Evolutionary conservation across 208 protist genomes (phyloP), one percentile per base, ranked within the genome.

Genomic region (Perkinsela sp.): DNA sequence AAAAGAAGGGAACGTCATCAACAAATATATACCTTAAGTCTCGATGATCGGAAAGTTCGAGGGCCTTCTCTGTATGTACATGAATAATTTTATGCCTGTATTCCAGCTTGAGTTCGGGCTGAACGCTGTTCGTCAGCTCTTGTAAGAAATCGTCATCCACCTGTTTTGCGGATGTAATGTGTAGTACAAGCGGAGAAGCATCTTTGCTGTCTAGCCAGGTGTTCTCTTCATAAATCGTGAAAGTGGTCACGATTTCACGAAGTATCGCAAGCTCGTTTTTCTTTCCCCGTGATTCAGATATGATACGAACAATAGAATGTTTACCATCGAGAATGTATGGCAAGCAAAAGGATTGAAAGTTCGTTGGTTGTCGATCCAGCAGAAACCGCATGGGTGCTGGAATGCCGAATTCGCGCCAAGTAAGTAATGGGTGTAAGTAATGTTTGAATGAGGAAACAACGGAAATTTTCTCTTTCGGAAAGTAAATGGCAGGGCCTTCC

Each of bases 221-320:
- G 40, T 57, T 57, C 22, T 57, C 40, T 22, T 57, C 40, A 22
- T 57, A 57, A 57, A 57, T 22, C 6, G 13, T n/a, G 13, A 57
- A n/a, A 57, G 40, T 22, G 6, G 13, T 22, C 6, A 22, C 22
- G 40, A 57, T 57, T n/a, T 6, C 6, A 6, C 6, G 6, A 6
- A 57, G 6, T 57, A n/a, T 22, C 13, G 22, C 13, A 22, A 57
- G 13, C 40, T 57, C 72, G 29, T 68, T 75, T 66, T 92, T 73
- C 69, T 84, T 73, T 0, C 79, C 73, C 69, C 78, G 70, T 13
- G 86, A 84, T n/a, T 78, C 71, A 22, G 83, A 72, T 28, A 94
- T 89, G 68, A 79, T 75, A 15, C 93, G 92, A 68, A 96, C 95
- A 1, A 95, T 89, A 28, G 90, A 89, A 75, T 97, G 93, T 69